Evolutionary conservation across 495 filamentous ascomycete genomes (phyloP), one percentile per base, ranked within the genome.

Genomic region (Aspergillus nidulans): DNA sequence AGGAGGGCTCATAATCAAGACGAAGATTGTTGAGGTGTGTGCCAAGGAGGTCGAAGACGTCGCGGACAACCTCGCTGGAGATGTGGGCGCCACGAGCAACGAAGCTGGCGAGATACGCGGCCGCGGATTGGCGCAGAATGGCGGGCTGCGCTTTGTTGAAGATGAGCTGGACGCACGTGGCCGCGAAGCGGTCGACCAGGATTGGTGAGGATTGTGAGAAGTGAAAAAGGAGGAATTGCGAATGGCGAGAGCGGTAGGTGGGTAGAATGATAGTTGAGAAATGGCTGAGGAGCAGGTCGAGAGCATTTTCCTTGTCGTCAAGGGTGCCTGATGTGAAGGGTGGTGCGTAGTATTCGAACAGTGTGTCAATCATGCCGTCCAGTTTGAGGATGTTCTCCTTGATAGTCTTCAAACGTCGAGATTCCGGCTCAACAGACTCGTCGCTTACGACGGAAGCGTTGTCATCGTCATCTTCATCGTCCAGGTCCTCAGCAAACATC

Each of bases 51-150:
- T 85, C 79, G 59, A 92, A 91, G 21, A 94, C 86, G 32, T 86
- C 81, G 30, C 86, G 82, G 30, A 96, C 88, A 2, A 88, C 80
- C 44, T 84, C 75, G n/a, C 84, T 74, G 7, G 85, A 79, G 19
- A 97, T 85, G 56, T 88, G 85, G 10, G 87, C 85, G 4, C 91
- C 95, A 34, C 94, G 82, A 1, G 94, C 89, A 28, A 96, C 87
- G 62, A 96, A 97, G 60, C 89, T 94, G 25, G 90, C 91, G 8
- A 97, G 80, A 65, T 97, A 99, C n/a, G 91, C 86, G 28, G 89
- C 88, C 1, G 92, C 88, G 1, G 89, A 85, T 63, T 96, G 87
- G 40, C 88, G 87, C 18, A 88, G 69, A 34, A 90, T 78, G 9
- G 82, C 78, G 1, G 90, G 81, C 44, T 84, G 81, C 21, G 65